These are phyloP conservation scores for Malassezia brasiliensis DNA, from an alignment of 1,284 basidiomycete genomes.

Conservation along the genomic window DNA sequence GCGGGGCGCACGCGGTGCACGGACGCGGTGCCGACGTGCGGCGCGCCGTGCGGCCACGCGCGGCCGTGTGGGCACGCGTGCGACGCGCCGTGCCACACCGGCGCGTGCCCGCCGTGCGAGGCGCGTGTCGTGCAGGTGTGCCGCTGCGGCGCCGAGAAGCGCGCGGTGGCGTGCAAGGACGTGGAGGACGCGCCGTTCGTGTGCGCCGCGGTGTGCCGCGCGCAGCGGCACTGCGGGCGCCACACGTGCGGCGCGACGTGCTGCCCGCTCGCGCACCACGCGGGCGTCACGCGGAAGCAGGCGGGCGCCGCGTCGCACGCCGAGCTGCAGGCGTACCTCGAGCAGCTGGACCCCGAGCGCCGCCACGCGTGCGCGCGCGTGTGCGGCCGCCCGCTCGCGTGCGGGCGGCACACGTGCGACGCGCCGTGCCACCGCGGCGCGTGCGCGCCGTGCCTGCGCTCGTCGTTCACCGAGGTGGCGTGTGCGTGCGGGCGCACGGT, in stretches of 20 bases:
- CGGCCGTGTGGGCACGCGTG: constrained; percentile 37
- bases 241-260: constrained; percentile 38
- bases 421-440: constrained; percentile 42
- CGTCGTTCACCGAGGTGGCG: constrained; percentile 40
- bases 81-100: constrained; percentile 29
- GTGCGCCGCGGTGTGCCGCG: constrained; percentile 29
- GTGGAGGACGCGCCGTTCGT: constrained; percentile 19
- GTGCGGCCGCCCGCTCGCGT: constrained; percentile 37
- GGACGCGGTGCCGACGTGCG: constrained; percentile 39
- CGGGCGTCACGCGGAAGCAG: constrained; percentile 23
- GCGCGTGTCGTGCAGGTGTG: constrained; percentile 37
- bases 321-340: constrained; percentile 16
- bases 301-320: constrained; percentile 4
- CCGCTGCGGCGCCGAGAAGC: constrained; percentile 41
- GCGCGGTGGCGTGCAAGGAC: constrained; percentile 23
- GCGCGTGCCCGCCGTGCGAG: constrained; percentile 37
- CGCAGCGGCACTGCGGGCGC: constrained; percentile 35
- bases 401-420: constrained; percentile 37
- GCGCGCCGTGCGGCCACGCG: constrained; percentile 24
- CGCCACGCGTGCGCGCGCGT: constrained; percentile 36
- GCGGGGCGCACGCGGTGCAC: constrained; percentile 25
- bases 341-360: constrained; percentile 39
- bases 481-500: constrained; percentile 45
- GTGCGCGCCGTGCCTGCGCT: constrained; percentile 43
- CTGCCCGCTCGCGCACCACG: constrained; percentile 42